These are phyloP conservation scores for Beta vulgaris DNA, from an alignment of 148 eudicot genomes.

Conservation along the genomic window DNA sequence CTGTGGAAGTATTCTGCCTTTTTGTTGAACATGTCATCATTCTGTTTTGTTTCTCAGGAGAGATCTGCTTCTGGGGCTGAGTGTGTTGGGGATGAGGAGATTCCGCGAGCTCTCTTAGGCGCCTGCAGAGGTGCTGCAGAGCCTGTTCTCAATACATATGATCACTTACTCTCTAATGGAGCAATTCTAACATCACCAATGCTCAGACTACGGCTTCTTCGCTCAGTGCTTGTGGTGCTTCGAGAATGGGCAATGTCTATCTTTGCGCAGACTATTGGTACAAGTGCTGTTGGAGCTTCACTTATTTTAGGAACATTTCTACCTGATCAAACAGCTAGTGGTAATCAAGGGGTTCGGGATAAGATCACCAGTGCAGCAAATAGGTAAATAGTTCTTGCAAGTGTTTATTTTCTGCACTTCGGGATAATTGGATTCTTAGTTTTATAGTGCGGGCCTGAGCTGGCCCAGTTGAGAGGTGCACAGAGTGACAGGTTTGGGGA, in stretches of 20 bases:
- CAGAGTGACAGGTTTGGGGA: too few species aligned
- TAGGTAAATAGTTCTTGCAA: conserved; percentile 39
- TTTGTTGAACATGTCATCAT: background rate
- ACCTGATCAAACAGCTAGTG: conserved; percentile 48
- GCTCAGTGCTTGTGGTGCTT: conserved; percentile 72
- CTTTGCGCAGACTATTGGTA: conserved; percentile 77
- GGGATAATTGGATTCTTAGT: background rate
- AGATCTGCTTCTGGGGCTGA: conserved; percentile 64
- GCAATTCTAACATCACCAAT: conserved; percentile 72
- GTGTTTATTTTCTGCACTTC: background rate
- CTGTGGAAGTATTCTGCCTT: background rate
- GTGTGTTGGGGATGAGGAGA: conserved; percentile 82
- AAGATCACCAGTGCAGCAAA: conserved; percentile 94
- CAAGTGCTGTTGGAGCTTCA: conserved; percentile 86
- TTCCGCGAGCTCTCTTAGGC: conserved; percentile 86
- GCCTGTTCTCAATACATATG: conserved; percentile 85
- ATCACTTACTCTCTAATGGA: conserved; percentile 77
- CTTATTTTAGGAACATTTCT: conserved; percentile 72
- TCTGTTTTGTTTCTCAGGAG: conserved; percentile 45
- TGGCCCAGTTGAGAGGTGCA: too few species aligned
- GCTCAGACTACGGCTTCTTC: conserved; percentile 77
- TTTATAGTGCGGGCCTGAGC: too few species aligned
- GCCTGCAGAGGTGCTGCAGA: conserved; percentile 90
- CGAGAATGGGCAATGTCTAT: conserved; percentile 87
- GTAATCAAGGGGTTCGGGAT: conserved; percentile 82